Percentiles rank a stretch among this genome's conserved stretches.
Conservation (phyloP, 2,329 filamentous ascomycete genomes). For the Fusarium sp. region DNA sequence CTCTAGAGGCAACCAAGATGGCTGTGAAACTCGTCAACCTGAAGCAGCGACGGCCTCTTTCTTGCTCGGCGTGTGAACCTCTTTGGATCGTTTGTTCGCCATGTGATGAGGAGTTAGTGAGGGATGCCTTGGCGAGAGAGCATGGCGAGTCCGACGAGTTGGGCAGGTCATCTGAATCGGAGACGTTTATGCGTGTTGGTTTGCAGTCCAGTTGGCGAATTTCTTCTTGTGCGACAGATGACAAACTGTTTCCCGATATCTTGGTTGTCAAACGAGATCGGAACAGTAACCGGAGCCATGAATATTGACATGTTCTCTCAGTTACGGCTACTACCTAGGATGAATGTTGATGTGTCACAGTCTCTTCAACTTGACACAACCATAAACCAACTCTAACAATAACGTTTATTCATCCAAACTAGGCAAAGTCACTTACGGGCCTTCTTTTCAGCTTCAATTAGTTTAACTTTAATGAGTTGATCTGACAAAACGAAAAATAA, state of each 20-base stretch:
- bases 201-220: neutral
- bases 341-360: neutral
- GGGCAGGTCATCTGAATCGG: neutral
- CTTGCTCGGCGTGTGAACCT: neutral
- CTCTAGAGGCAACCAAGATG: neutral
- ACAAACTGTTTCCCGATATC: neutral
- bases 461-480: neutral
- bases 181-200: neutral
- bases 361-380: too few species aligned
- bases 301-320: neutral
- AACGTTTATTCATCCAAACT: neutral
- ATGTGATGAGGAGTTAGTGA: neutral
- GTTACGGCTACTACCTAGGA: neutral
- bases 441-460: neutral
- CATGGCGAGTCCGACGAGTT: neutral
- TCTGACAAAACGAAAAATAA: neutral
- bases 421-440: neutral
- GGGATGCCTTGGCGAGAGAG: neutral
- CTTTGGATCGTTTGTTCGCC: neutral
- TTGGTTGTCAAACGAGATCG: neutral
- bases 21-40: neutral
- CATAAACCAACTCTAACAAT: too few species aligned
- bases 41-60: slow-evolving; percentile 5
- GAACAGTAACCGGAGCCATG: neutral
- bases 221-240: neutral